These are phyloP conservation scores for Epichloe sylvatica DNA, from an alignment of 2,329 filamentous ascomycete species.

Conservation along the genomic window DNA sequence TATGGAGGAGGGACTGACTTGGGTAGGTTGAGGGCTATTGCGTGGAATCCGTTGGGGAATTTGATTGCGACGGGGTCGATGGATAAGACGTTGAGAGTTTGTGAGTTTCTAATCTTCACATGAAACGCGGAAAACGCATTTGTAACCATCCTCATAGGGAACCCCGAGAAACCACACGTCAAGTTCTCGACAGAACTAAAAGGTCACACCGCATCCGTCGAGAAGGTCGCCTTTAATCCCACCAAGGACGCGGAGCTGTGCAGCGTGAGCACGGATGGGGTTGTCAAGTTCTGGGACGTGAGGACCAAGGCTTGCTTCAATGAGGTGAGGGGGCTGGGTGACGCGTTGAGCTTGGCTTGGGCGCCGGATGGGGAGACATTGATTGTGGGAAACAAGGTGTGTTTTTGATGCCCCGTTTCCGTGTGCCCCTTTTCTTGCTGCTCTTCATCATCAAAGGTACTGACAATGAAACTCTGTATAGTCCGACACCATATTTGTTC, in stretches of 20 bases:
- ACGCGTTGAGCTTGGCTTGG: slow-evolving; percentile 61
- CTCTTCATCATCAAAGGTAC: background rate
- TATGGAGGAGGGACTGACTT: background rate
- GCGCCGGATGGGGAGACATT: slow-evolving; percentile 55
- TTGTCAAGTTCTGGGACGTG: slow-evolving; percentile 70
- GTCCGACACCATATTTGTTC: slow-evolving; percentile 47
- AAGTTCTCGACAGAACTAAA: slow-evolving; percentile 65
- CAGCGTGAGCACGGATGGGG: slow-evolving; percentile 59
- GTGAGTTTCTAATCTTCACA: slow-evolving; percentile 22
- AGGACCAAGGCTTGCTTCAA: slow-evolving; percentile 56
- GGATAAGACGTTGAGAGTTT: slow-evolving; percentile 59
- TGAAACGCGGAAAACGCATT: background rate
- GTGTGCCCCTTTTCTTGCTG: background rate
- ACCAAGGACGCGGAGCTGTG: slow-evolving; percentile 64
- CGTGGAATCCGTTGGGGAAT: slow-evolving; percentile 78
- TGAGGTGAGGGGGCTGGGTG: slow-evolving; percentile 51
- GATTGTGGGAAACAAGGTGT: slow-evolving; percentile 59
- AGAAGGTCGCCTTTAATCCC: slow-evolving; percentile 68
- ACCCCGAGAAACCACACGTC: slow-evolving; percentile 60
- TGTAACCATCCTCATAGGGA: slow-evolving; percentile 34
- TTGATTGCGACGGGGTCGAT: slow-evolving; percentile 69
- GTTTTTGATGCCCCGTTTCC: slow-evolving; percentile 9
- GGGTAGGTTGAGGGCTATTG: slow-evolving; percentile 58
- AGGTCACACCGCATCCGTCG: slow-evolving; percentile 50
- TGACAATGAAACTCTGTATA: slow-evolving; percentile 14